These are phyloP conservation scores for Fistulina hepatica DNA, from an alignment of 1,284 basidiomycete genomes.

Conservation along the genomic window DNA sequence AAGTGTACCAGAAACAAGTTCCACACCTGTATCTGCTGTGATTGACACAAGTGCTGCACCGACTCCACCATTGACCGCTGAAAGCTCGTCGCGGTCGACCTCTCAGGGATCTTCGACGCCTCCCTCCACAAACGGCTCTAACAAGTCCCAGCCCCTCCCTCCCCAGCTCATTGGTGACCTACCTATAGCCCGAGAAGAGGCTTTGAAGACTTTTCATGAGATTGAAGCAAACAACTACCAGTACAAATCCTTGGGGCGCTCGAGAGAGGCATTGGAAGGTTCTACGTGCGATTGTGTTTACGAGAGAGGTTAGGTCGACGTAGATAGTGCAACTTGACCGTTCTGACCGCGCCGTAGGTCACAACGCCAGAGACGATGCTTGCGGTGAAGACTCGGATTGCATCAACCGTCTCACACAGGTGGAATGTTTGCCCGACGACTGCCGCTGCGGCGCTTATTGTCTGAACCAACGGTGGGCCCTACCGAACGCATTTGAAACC, in stretches of 20 bases:
- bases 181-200: constrained; percentile 64
- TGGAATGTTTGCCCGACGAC: constrained; percentile 85
- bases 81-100: neutral
- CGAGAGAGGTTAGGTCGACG: constrained; percentile 51
- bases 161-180: constrained; percentile 71
- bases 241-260: constrained; percentile 77
- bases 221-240: constrained; percentile 81
- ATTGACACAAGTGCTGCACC: no score
- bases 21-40: no score
- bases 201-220: constrained; percentile 65
- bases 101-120: neutral
- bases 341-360: constrained; percentile 29
- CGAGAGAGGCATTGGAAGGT: constrained; percentile 81
- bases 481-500: constrained; percentile 20
- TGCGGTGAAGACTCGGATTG: constrained; percentile 90
- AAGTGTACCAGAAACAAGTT: no score
- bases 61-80: no score
- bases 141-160: constrained; percentile 19
- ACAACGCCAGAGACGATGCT: constrained; percentile 51
- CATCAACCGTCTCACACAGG: constrained; percentile 95
- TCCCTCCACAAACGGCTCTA: no score
- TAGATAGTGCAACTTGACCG: constrained; percentile 1
- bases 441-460: constrained; percentile 80
- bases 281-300: constrained; percentile 89
- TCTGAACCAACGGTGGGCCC: constrained; percentile 78